These are phyloP conservation scores for Globisporangium takayamanum DNA, from an alignment of 352 stramenopile genomes.

Conservation along the genomic window DNA sequence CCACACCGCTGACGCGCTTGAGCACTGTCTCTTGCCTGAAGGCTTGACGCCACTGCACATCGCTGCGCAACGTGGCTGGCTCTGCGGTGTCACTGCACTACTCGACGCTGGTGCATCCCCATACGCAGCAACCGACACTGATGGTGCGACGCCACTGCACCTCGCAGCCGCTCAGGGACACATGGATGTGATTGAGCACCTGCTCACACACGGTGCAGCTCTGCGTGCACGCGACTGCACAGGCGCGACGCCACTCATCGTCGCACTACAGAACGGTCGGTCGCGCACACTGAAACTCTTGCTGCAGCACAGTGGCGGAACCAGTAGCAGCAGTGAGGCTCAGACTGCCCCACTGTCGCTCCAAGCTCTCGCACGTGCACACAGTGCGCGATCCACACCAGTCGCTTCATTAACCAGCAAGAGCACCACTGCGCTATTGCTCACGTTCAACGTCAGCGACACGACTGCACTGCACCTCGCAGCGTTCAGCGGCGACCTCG, in stretches of 20 bases:
- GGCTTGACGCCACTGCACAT: slow-evolving; percentile 28
- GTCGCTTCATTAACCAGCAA: too few species aligned
- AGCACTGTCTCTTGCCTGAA: slow-evolving; percentile 2
- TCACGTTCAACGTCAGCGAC: slow-evolving; percentile 16
- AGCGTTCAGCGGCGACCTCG: slow-evolving; percentile 24
- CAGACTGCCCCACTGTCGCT: background rate
- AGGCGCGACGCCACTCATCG: slow-evolving; percentile 19
- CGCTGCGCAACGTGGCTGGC: slow-evolving; percentile 22
- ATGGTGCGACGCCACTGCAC: slow-evolving; percentile 20
- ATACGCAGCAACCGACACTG: slow-evolving; percentile 4
- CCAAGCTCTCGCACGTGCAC: background rate
- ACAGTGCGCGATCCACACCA: too few species aligned
- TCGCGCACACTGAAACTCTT: slow-evolving; percentile 22
- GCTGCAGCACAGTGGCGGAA: slow-evolving; percentile 13
- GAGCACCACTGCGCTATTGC: background rate
- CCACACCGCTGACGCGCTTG: background rate
- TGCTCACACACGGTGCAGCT: slow-evolving; percentile 24
- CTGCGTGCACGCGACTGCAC: slow-evolving; percentile 14
- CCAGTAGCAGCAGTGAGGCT: slow-evolving; percentile 3
- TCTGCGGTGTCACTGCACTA: slow-evolving; percentile 16
- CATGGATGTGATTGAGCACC: slow-evolving; percentile 12
- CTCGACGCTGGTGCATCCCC: slow-evolving; percentile 22
- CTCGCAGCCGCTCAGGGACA: slow-evolving; percentile 24
- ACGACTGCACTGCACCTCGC: slow-evolving; percentile 35
- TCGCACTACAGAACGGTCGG: slow-evolving; percentile 23